Evolutionary conservation across 2,329 filamentous ascomycete species (phyloP).

Genomic region (Microdochium paspali): DNA sequence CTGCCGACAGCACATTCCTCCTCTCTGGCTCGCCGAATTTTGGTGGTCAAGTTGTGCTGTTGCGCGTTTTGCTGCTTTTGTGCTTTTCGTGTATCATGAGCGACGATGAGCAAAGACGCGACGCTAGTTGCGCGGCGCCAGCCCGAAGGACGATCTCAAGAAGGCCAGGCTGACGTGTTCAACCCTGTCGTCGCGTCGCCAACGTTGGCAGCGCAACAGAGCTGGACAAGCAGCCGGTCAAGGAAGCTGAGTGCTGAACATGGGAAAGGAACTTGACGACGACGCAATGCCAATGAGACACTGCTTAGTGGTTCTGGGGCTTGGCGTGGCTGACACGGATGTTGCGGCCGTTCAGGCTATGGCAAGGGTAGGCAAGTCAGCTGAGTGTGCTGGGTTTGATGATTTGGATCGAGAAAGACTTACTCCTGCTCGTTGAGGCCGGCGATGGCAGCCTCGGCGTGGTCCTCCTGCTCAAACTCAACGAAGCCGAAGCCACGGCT

Average conservation of each 20-base stretch:
- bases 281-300: neutral
- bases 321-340: slow-evolving; percentile 1
- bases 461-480: neutral
- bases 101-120: neutral
- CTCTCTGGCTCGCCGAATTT: neutral
- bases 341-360: neutral
- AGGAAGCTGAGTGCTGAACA: neutral
- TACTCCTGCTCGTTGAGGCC: neutral
- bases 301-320: slow-evolving; percentile 1
- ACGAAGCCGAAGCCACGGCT: slow-evolving; percentile 1
- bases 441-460: neutral
- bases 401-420: neutral
- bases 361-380: neutral
- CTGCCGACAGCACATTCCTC: neutral
- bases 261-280: neutral
- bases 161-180: neutral
- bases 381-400: neutral
- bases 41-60: neutral
- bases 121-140: neutral
- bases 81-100: neutral
- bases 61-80: neutral
- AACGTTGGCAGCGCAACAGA: neutral
- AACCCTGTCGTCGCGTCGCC: neutral
- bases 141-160: neutral
- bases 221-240: neutral